Conservation (phyloP, 352 stramenopile species). For the Phytopythium ostracodes region DNA sequence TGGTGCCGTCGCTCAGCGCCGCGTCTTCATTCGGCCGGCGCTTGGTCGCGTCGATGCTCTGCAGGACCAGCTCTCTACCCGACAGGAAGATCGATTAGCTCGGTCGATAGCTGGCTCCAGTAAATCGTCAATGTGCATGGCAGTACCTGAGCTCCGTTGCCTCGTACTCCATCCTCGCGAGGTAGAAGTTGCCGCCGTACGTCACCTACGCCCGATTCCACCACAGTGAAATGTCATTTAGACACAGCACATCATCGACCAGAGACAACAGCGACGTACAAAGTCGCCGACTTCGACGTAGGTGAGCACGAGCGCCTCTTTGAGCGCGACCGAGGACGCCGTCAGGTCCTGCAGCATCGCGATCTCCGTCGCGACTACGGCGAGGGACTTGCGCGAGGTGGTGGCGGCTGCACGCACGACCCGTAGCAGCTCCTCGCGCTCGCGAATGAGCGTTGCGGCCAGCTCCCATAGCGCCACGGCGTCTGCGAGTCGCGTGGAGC, state of each 20-base stretch:
- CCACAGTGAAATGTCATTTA: background rate
- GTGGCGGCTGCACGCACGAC: conserved; percentile 21
- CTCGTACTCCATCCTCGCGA: conserved; percentile 62
- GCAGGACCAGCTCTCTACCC: conserved; percentile 5
- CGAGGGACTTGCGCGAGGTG: conserved; percentile 18
- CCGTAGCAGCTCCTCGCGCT: conserved; percentile 54
- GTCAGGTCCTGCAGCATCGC: conserved; percentile 48
- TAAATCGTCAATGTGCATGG: background rate
- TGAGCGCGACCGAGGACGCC: conserved; percentile 26
- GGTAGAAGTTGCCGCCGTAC: conserved; percentile 57
- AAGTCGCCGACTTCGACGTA: conserved; percentile 80
- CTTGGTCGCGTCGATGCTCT: conserved; percentile 28
- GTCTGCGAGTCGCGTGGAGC: conserved; percentile 50
- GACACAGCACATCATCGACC: background rate
- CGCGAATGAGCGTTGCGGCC: conserved; percentile 35
- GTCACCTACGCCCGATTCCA: conserved; percentile 18
- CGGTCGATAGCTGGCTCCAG: background rate
- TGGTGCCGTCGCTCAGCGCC: conserved; percentile 8
- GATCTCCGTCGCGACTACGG: conserved; percentile 33
- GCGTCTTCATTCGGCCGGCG: conserved; percentile 8
- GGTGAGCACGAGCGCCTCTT: conserved; percentile 53
- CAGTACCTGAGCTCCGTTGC: conserved; percentile 34
- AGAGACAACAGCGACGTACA: conserved; percentile 16
- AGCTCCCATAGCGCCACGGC: conserved; percentile 66
- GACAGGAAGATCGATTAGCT: background rate